Evolutionary conservation across 139 green algal genomes (phyloP), one percentile per base, ranked within the genome.

Genomic region (Micractinium conductrix): DNA sequence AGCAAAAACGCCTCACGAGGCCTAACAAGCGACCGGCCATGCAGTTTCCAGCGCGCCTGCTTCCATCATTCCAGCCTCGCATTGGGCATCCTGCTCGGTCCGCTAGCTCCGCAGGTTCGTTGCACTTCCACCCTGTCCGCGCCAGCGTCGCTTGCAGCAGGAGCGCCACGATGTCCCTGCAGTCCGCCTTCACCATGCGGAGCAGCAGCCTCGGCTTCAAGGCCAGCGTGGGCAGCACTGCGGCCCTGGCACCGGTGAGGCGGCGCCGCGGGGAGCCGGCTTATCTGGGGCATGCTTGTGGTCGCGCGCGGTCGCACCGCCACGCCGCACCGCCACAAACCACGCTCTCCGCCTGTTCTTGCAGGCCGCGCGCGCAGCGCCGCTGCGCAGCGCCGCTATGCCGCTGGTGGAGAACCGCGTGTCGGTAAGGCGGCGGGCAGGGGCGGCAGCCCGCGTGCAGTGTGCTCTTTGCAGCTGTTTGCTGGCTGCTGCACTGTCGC

Each of bases 361-460:
- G 58, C 76, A 82, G 76, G 40, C 55, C 58, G 28, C 72, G 2
- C n/a, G 38, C 22, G 76, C 33, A 28, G 53, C 43, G 53, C 53
- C 76, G 76, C 53, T 82, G 76, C 76, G 50, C n/a, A n/a, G n/a
- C 76, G 53, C 63, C 86, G n/a, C 83, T 90, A n/a, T n/a, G n/a
- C n/a, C n/a, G 60, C 68, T 91, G 82, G 88, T 97, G 45, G 93
- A 97, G 87, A 92, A 93, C 88, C 81, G 89, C 9, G 94, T 97
- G 53, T 85, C 88, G 38, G 84, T 87, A 53, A 79, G 80, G 35
- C 50, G 44, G 71, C 2, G 42, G n/a, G 43, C 42, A 38, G 43
- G 40, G n/a, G 72, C n/a, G n/a, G 72, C 72, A 28, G 65, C 14
- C 65, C 37, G 65, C 60, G 14, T 17, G 26, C 12, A 43, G 65